Evolutionary conservation across 2,329 filamentous ascomycete species (phyloP).

Genomic region (Fusarium begoniae): DNA sequence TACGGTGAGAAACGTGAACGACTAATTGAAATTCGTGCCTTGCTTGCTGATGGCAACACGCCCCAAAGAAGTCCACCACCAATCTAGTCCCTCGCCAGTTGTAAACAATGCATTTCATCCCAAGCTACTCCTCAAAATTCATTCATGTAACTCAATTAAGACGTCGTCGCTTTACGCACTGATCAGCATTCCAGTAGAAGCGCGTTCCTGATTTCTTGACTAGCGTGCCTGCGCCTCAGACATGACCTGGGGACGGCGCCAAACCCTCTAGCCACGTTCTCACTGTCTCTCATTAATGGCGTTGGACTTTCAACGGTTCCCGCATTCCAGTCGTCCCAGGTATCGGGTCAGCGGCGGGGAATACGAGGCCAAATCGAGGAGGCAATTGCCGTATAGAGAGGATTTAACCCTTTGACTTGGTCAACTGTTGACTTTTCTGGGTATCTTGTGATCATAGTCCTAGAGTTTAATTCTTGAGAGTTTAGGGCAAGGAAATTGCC

Average conservation of each 20-base stretch:
- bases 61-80: neutral
- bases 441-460: neutral
- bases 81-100: neutral
- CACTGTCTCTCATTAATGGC: neutral
- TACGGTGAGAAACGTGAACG: neutral
- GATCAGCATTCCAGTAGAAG: neutral
- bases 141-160: neutral
- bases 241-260: neutral
- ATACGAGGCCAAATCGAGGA: neutral
- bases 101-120: neutral
- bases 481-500: neutral
- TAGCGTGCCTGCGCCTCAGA: neutral
- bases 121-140: no score
- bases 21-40: neutral
- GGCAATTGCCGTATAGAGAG: neutral
- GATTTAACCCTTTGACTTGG: neutral
- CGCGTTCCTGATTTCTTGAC: conserved; percentile 3
- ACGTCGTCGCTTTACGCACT: neutral
- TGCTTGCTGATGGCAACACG: neutral
- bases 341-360: neutral
- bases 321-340: conserved; percentile 1
- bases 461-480: neutral
- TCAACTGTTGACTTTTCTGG: neutral
- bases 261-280: conserved; percentile 8
- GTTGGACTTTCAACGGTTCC: neutral